phyloP scores from a whole-genome alignment of 192 early-diverging fungal genomes.

The Coemansia sp. region DNA sequence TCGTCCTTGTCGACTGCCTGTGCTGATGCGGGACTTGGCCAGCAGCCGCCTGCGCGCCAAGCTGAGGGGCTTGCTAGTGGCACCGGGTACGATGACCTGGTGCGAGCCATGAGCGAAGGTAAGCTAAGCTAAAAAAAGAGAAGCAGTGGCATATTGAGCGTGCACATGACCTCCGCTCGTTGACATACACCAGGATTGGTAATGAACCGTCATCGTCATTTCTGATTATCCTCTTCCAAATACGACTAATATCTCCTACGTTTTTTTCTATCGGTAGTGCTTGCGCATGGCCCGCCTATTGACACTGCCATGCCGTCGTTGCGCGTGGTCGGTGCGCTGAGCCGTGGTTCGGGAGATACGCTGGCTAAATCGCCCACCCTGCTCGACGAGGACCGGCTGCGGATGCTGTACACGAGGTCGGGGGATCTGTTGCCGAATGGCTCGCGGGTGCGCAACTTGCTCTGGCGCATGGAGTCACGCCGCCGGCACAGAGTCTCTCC shows the following conservation, averaged over 20 bases:
- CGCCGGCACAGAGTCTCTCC: background rate
- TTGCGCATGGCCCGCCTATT: constrained; percentile 23
- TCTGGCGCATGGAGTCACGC: constrained; percentile 46
- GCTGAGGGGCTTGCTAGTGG: background rate
- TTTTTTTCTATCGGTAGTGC: constrained; percentile 6
- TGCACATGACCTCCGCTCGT: background rate
- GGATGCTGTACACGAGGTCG: constrained; percentile 34
- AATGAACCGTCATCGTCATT: background rate
- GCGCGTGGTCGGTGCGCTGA: constrained; percentile 2
- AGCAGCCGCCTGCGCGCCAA: background rate
- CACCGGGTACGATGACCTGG: constrained; percentile 9
- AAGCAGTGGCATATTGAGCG: background rate
- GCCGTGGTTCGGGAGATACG: background rate
- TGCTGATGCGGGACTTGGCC: background rate
- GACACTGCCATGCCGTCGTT: background rate
- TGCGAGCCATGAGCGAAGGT: constrained; percentile 34
- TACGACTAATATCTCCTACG: background rate
- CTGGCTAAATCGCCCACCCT: background rate
- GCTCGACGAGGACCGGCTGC: constrained; percentile 26
- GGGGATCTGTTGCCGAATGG: constrained; percentile 38
- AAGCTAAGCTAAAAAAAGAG: background rate
- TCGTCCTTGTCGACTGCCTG: too few species aligned
- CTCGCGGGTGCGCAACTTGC: constrained; percentile 42
- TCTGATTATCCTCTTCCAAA: background rate
- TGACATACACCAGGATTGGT: background rate